Evolutionary conservation across 495 filamentous ascomycete genomes (phyloP).

Genomic region (Trichoderma erinaceum): DNA sequence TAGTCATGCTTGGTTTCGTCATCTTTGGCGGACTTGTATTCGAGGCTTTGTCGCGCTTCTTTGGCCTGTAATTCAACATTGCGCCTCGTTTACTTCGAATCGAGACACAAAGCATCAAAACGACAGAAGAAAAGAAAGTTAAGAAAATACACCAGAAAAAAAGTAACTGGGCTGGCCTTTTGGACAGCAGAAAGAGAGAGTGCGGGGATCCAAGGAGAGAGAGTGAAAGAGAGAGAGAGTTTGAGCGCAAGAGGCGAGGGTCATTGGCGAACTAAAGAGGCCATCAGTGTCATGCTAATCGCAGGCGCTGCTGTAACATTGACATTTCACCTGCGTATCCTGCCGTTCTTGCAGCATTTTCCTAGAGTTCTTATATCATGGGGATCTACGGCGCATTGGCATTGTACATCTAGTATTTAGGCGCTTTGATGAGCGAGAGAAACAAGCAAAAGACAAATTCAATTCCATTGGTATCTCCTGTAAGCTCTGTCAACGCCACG

Average conservation of each 20-base stretch:
- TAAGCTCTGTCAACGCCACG: not conserved
- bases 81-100: not conserved
- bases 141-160: not conserved
- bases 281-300: not conserved
- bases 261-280: not conserved
- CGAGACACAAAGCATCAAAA: not conserved
- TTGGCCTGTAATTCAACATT: constrained; percentile 29
- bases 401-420: constrained; percentile 1
- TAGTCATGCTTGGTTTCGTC: constrained; percentile 73
- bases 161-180: not conserved
- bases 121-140: not conserved
- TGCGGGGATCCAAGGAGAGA: too few relatives aligned
- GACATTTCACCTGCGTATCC: not conserved
- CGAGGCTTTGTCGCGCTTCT: constrained; percentile 70
- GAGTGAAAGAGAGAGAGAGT: not conserved
- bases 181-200: not conserved
- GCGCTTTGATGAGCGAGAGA: not conserved
- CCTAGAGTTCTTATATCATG: not conserved
- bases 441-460: not conserved
- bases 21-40: constrained; percentile 80
- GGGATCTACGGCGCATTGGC: constrained; percentile 7
- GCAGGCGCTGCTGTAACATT: not conserved
- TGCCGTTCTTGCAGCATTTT: not conserved
- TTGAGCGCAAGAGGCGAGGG: not conserved
- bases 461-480: constrained; percentile 11